phyloP scores from a whole-genome alignment of 108 stramenopile species.

The Skeletonema marinoi region DNA sequence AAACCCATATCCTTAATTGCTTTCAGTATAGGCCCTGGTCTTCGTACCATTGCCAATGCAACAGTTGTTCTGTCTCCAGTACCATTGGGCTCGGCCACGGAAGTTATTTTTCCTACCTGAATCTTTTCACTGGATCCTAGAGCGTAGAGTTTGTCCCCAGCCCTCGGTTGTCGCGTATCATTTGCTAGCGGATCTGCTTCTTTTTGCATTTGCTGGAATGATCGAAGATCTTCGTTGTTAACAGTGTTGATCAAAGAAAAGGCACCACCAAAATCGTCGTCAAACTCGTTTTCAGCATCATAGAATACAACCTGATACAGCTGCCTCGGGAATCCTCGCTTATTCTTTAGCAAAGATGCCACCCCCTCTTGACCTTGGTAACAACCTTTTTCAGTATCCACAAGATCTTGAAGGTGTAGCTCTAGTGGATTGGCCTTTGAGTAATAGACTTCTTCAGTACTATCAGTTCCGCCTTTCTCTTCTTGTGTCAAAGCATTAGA shows the following conservation, averaged over 20 bases:
- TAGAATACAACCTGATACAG: constrained; percentile 78
- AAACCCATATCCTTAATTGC: constrained; percentile 65
- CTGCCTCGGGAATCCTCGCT: constrained; percentile 65
- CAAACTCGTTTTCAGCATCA: constrained; percentile 72
- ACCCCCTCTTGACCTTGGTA: constrained; percentile 89
- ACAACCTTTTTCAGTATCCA: constrained; percentile 82
- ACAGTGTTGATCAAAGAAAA: constrained; percentile 21
- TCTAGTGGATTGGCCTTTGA: constrained; percentile 72
- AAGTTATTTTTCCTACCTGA: constrained; percentile 69
- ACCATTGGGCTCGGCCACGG: constrained; percentile 74
- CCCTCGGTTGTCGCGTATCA: constrained; percentile 56
- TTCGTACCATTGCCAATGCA: constrained; percentile 64
- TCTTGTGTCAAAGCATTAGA: neutral
- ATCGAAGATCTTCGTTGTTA: constrained; percentile 18
- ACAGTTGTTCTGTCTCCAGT: constrained; percentile 60
- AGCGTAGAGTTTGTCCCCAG: constrained; percentile 63
- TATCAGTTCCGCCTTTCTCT: constrained; percentile 1
- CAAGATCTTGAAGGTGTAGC: constrained; percentile 54
- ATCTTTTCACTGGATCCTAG: constrained; percentile 80
- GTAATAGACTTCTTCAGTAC: constrained; percentile 5
- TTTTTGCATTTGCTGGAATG: constrained; percentile 44
- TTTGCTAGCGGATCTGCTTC: constrained; percentile 38
- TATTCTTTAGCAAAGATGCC: constrained; percentile 81
- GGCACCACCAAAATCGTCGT: constrained; percentile 24
- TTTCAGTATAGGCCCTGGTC: constrained; percentile 66